Base-by-base conservation (phyloP, 2,329 filamentous ascomycete genomes). In the Hypoxylon sp. region DNA sequence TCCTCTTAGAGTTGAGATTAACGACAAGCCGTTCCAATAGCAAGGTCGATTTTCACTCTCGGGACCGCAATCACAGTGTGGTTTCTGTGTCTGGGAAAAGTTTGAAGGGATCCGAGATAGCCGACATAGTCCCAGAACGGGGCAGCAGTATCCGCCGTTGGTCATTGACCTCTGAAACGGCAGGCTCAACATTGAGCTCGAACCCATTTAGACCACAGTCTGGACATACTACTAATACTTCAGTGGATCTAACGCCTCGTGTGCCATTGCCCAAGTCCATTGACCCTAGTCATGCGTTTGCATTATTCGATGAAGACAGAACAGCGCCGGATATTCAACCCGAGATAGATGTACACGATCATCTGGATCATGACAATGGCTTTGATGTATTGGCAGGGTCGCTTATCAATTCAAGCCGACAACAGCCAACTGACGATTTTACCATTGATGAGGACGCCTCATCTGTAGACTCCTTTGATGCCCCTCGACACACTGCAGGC, bases 211-310 rank as follows among this genome's bases (percentile, higher is more conserved):
- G 73, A 2, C 73, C 75, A 1, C 68, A 69, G 19, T 78, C 76
- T 2, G 70, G 68, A 16, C 73, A 77, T 45, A 78, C 77, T 0
- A 69, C 73, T 6, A 73, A 71, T 19, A 79, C 76, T 0, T 78
- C 76, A 0, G 63, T 79, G 29, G 75, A 78, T 54, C 56, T 74
- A 13, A 48, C 61, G 2, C 61, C 65, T 21, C 46, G 51, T 13
- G 44, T 57, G n/a, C 59, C 62, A 6, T 46, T 51, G 12, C 13
- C 51, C 2, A 58, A 60, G 25, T 31, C 42, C 6, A 30, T 41
- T 13, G 61, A 55, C 3, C 53, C 51, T 3, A 60, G 43, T n/a
- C 48, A 50, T 11, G 27, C 41, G 3, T 50, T 54, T 5, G 32
- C 46, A 4, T 34, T 43, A n/a, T 43, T 49, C 12, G 19, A 19